A percentile compares a stretch with the other conserved stretches of the same genome.
Conservation (phyloP, 768 basidiomycete genomes). For the Agaricus bisporus region DNA sequence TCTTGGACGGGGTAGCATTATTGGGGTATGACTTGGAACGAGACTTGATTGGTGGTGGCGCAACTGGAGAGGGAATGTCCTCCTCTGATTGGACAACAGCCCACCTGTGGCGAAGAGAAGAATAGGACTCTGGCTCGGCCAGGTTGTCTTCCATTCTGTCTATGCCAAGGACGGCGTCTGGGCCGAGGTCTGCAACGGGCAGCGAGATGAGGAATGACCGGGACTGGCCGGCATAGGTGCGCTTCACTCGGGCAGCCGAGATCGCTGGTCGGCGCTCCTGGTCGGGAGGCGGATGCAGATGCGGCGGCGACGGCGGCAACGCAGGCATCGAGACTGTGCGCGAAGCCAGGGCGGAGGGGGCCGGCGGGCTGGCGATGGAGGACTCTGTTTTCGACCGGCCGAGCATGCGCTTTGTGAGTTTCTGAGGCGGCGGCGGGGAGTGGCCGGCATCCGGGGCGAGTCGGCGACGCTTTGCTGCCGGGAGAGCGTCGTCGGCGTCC, state of each 20-base stretch:
- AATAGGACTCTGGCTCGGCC: conserved; percentile 64
- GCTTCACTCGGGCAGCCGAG: conserved; percentile 32
- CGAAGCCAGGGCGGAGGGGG: conserved; percentile 14
- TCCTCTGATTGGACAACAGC: conserved; percentile 79
- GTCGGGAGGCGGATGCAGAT: conserved; percentile 9
- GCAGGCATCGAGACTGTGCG: conserved; percentile 34
- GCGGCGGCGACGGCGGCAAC: conserved; percentile 21
- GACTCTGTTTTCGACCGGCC: conserved; percentile 62
- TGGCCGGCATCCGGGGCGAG: conserved; percentile 20
- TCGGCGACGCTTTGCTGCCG: conserved; percentile 25
- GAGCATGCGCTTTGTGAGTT: conserved; percentile 67
- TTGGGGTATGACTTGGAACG: neutral
- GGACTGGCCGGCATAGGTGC: conserved; percentile 71
- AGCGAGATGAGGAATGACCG: conserved; percentile 76
- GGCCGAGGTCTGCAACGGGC: conserved; percentile 28
- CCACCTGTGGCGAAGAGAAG: conserved; percentile 69
- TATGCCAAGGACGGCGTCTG: conserved; percentile 15
- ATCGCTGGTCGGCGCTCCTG: conserved; percentile 17
- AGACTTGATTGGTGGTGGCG: neutral
- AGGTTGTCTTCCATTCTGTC: conserved; percentile 44
- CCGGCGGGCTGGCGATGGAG: conserved; percentile 29
- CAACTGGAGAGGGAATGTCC: conserved; percentile 38
- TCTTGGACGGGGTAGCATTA: conserved; percentile 5
- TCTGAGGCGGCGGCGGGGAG: no score
- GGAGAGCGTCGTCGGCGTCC: neutral